Evolutionary conservation across 2,329 filamentous ascomycete genomes (phyloP), one percentile per base, ranked within the genome.

Genomic region (Phoma sp.): DNA sequence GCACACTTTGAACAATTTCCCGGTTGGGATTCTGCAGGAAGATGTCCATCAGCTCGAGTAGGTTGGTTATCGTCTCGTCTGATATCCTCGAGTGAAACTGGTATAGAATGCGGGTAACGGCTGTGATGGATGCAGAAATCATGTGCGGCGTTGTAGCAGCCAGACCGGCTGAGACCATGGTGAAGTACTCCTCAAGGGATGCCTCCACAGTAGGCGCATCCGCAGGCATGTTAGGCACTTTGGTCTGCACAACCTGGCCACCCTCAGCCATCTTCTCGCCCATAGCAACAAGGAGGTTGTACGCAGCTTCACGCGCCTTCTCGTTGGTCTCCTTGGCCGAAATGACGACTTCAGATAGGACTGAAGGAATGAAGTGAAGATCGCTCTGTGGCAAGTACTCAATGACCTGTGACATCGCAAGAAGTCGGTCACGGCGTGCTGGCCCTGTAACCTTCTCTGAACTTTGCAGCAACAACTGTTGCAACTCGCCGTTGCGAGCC

Each of bases 311-410:
- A 59, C 95, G 84, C 0, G 95, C 93, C 70, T 92, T 92, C 76
- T 99, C 95, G 71, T 99, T 99, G 69, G 95, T 92, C 78, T 99
- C 95, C 76, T 99, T 99, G 77, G 92, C 96, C 58, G 91, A 91
- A 59, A 99, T 92, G 46, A 99, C 93, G 28, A 98, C 92, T 77
- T 99, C 95, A 3, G 92, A 92, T 5, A 99, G 83, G 39, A 97
- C 87, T 1, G 91, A 86, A 1, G 95, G 93, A 57, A 99, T 93
- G 76, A 99, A 98, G 74, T 97, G 91, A 25, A 99, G 85, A 34
- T 92, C 90, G 12, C 83, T 82, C 38, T 86, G 81, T 12, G 93
- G 90, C 5, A 97, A 82, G 67, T 89, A 89, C 9, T 91, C 88
- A 17, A 98, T 82, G 43, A 98, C 83, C 51, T 92, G 88, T 23